Base-by-base conservation (phyloP, 2,329 filamentous ascomycete genomes). In the Fusarium tanahbumbuense region DNA sequence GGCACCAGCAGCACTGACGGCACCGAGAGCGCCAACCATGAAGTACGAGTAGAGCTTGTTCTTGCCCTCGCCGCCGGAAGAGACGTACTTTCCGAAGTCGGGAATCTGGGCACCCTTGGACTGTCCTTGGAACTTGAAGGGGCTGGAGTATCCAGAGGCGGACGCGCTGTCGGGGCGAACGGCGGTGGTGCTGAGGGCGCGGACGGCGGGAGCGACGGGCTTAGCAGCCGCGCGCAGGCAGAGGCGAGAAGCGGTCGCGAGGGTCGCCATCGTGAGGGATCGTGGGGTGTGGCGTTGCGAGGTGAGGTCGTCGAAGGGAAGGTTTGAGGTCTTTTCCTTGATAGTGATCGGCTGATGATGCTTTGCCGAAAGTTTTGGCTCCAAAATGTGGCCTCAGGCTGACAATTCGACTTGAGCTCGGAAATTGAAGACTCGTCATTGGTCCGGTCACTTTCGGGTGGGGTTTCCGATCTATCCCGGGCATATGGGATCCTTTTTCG, bases 1-100 rank as follows among this genome's bases (percentile, higher is more conserved):
- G 81, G 95, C 96, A 79, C 95, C 95, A 74, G 96, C 92, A 63
- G 95, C 95, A 72, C 92, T 90, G 81, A 98, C 87, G 78, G 96
- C 92, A 80, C 96, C 96, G 88, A 99, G 92, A 60, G 93, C 91
- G 77, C 96, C 96, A 74, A 97, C 96, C 93, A 98, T 97, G 85
- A 99, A 98, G 89, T 99, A 99, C 78, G 91, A 90, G 83, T 97
- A 96, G 75, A 97, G 86, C 86, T 94, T 92, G 85, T 97, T 97
- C 78, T 86, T 86, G 74, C 85, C 87, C 81, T 91, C 86, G 75
- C 84, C 83, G 73, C 85, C 84, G 80, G 89, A 90, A 83, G 88
- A 91, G 83, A 90, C 86, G 86, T 99, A 99, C 81, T 94, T 91
- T 81, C 89, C 89, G 83, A 97, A 98, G 84, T 92, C 90, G 75